A percentile compares a stretch with the other conserved stretches of the same genome.
Evolutionary conservation across 2,329 filamentous ascomycete genomes (phyloP).

Genomic region (Pestalotiopsis sp.): DNA sequence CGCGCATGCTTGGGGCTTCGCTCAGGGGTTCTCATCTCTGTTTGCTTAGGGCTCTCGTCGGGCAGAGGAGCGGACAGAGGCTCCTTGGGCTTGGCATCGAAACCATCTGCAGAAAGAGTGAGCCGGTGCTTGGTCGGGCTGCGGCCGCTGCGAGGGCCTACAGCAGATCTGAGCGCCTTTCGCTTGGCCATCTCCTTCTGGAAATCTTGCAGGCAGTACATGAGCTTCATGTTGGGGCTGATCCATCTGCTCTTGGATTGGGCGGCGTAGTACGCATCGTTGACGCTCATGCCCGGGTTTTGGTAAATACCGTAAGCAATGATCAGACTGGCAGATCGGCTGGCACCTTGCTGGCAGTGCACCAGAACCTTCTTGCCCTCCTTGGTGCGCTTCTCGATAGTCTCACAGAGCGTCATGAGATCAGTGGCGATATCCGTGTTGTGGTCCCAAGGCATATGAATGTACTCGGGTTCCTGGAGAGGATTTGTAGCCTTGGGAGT

Average conservation of each 20-base stretch:
- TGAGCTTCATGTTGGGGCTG: constrained; percentile 88
- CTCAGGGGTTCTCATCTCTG: constrained; percentile 42
- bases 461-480: constrained; percentile 71
- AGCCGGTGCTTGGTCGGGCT: constrained; percentile 63
- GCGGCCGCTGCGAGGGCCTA: constrained; percentile 52
- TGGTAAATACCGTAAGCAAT: constrained; percentile 85
- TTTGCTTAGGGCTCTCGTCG: constrained; percentile 49
- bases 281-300: constrained; percentile 75
- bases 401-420: constrained; percentile 73
- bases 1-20: constrained; percentile 49
- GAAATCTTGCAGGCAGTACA: constrained; percentile 87
- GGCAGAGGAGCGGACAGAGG: constrained; percentile 65
- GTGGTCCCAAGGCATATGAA: constrained; percentile 87
- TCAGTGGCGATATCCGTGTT: constrained; percentile 84
- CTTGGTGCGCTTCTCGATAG: constrained; percentile 72
- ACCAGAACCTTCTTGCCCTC: constrained; percentile 79
- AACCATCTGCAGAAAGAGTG: constrained; percentile 62
- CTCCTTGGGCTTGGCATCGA: constrained; percentile 54
- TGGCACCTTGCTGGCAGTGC: constrained; percentile 86
- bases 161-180: constrained; percentile 46
- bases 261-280: constrained; percentile 80
- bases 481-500: constrained; percentile 54
- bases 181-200: constrained; percentile 63
- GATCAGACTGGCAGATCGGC: constrained; percentile 81
- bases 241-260: constrained; percentile 86